Evolutionary conservation across 495 filamentous ascomycete genomes (phyloP).

Genomic region (Talaromyces nanjingensis): DNA sequence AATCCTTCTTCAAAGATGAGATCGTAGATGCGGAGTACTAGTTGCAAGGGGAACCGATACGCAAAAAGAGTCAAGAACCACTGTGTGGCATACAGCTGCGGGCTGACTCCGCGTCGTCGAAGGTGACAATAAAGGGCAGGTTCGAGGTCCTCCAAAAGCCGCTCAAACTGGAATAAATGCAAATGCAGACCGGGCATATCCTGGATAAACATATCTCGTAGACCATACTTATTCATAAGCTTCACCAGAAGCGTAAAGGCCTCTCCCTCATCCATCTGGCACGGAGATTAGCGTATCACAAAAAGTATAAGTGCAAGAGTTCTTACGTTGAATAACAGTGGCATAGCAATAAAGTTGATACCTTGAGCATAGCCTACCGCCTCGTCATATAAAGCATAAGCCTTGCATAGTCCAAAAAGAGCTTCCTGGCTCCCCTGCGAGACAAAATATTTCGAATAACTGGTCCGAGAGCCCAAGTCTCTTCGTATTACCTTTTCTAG

Average conservation of each 20-base stretch:
- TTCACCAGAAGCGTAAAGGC: slow-evolving; percentile 89
- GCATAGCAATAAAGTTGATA: slow-evolving; percentile 98
- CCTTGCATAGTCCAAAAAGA: slow-evolving; percentile 92
- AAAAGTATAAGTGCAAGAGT: background rate
- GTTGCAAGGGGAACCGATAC: slow-evolving; percentile 93
- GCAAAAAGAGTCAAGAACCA: slow-evolving; percentile 99
- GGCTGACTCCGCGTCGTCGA: slow-evolving; percentile 75
- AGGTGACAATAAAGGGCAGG: slow-evolving; percentile 94
- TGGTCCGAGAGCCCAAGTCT: slow-evolving; percentile 87
- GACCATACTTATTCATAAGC: slow-evolving; percentile 92
- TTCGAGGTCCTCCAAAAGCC: slow-evolving; percentile 88
- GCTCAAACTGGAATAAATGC: slow-evolving; percentile 90
- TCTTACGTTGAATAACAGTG: slow-evolving; percentile 89
- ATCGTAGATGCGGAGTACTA: slow-evolving; percentile 95
- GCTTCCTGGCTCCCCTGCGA: slow-evolving; percentile 88
- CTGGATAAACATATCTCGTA: slow-evolving; percentile 88
- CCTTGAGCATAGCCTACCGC: slow-evolving; percentile 95
- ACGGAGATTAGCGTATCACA: background rate
- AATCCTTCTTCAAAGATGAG: slow-evolving; percentile 92
- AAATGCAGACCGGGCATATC: slow-evolving; percentile 96
- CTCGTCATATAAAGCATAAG: slow-evolving; percentile 93
- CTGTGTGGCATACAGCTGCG: slow-evolving; percentile 93
- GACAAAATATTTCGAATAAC: slow-evolving; percentile 88
- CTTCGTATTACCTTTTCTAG: slow-evolving; percentile 87
- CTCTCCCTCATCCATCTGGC: slow-evolving; percentile 92